Percentiles rank a stretch among this genome's conserved stretches.
Evolutionary conservation across 345 rosid species (phyloP).

Genomic region (Brassica nigra): DNA sequence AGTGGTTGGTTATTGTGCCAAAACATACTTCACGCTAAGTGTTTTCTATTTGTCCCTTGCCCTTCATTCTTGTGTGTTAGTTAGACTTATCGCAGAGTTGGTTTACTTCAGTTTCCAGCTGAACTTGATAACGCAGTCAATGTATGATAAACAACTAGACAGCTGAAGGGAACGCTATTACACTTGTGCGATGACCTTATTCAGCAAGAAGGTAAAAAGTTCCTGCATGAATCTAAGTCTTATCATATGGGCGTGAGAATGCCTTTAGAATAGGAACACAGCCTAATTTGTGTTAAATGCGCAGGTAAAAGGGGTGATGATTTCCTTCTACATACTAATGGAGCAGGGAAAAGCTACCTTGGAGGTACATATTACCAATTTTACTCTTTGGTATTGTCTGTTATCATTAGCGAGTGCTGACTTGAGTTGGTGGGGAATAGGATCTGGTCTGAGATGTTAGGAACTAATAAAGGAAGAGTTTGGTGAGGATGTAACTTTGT

Average conservation of each 20-base stretch:
- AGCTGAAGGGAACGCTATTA: constrained; percentile 93
- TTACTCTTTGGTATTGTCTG: neutral
- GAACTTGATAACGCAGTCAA: constrained; percentile 87
- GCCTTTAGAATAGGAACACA: neutral
- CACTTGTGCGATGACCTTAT: constrained; percentile 96
- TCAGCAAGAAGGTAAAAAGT: constrained; percentile 84
- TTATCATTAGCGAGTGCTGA: constrained; percentile 13
- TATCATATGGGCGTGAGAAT: neutral
- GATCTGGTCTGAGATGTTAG: constrained; percentile 82
- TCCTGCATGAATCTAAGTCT: constrained; percentile 13
- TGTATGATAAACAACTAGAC: constrained; percentile 96
- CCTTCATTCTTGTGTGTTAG: constrained; percentile 10
- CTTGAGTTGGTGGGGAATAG: constrained; percentile 42
- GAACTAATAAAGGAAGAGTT: constrained; percentile 83
- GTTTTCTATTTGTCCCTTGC: constrained; percentile 6
- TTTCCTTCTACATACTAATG: constrained; percentile 87
- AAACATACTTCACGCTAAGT: constrained; percentile 97
- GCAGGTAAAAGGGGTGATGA: constrained; percentile 94
- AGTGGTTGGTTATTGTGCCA: constrained; percentile 90
- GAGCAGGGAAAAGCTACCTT: constrained; percentile 93
- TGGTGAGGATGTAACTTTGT: constrained; percentile 77
- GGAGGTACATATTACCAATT: constrained; percentile 50
- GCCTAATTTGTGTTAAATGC: constrained; percentile 18
- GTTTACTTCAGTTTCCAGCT: constrained; percentile 67
- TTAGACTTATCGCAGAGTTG: constrained; percentile 25